A percentile compares a stretch with the other conserved stretches of the same genome.
These are phyloP conservation scores for Penicillium sp. DNA, from an alignment of 2,329 filamentous ascomycete genomes.

Conservation along the genomic window DNA sequence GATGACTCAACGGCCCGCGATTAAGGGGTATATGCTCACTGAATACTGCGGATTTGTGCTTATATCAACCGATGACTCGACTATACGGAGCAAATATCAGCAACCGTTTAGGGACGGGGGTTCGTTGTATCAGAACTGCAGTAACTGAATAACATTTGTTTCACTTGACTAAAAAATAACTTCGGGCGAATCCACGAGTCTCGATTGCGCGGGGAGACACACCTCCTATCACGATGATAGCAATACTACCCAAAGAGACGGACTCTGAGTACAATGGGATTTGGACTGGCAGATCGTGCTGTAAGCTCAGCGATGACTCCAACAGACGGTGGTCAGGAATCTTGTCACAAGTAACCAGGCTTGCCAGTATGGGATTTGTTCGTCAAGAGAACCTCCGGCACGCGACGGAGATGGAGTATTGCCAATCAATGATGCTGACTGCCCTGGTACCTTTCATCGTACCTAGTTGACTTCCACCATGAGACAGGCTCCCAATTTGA, in stretches of 20 bases:
- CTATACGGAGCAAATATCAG: neutral
- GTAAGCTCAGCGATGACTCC: neutral
- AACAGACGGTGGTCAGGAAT: neutral
- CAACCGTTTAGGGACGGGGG: too few relatives aligned
- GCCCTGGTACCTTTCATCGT: neutral
- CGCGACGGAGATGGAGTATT: neutral
- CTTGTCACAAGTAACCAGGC: neutral
- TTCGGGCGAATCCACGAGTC: neutral
- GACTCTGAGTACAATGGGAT: too few relatives aligned
- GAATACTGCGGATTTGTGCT: neutral
- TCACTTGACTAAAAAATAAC: neutral
- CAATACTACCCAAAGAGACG: neutral
- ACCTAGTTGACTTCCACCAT: neutral
- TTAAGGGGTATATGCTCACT: neutral
- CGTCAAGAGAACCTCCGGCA: neutral
- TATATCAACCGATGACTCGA: neutral
- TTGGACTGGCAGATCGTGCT: neutral
- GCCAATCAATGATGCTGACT: constrained; percentile 1
- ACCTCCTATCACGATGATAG: neutral
- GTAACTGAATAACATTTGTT: too few relatives aligned
- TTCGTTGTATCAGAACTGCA: neutral
- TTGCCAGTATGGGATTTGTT: neutral
- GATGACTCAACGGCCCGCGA: accelerated
- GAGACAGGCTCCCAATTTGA: neutral
- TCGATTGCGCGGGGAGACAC: neutral